Conservation (phyloP, 2,329 filamentous ascomycete species). For the Xylariaceae sp. region DNA sequence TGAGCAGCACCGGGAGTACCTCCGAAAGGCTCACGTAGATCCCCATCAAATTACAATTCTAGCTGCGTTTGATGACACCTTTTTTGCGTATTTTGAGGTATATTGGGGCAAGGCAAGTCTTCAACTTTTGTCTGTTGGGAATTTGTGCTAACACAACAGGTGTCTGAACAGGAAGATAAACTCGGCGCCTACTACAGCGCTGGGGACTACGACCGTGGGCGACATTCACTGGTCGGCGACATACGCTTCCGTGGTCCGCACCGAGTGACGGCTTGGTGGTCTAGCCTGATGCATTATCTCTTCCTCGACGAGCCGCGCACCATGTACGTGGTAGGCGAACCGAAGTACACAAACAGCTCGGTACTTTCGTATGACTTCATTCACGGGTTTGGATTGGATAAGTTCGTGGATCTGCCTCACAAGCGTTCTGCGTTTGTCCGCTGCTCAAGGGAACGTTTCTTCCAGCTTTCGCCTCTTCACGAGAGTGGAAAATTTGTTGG, state of each 20-base stretch:
- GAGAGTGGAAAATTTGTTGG: conserved; percentile 56
- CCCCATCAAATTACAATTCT: conserved; percentile 69
- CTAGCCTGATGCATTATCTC: conserved; percentile 60
- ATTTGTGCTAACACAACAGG: background rate
- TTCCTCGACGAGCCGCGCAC: conserved; percentile 62
- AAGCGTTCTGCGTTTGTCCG: conserved; percentile 68
- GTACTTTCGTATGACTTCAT: conserved; percentile 73
- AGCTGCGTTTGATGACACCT: conserved; percentile 67
- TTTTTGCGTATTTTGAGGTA: conserved; percentile 76
- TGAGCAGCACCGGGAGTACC: conserved; percentile 71
- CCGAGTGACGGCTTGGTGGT: conserved; percentile 61
- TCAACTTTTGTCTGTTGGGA: background rate
- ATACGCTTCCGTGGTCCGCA: conserved; percentile 59
- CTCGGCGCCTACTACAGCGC: conserved; percentile 56
- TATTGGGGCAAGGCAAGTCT: conserved; percentile 67
- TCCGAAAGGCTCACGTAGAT: conserved; percentile 66
- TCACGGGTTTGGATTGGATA: conserved; percentile 69
- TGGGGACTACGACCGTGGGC: conserved; percentile 56
- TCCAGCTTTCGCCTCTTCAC: conserved; percentile 61
- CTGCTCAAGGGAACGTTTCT: conserved; percentile 66
- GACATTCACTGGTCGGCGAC: conserved; percentile 58
- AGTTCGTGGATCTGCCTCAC: conserved; percentile 69
- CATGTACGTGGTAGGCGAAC: conserved; percentile 62
- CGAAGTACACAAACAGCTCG: conserved; percentile 66
- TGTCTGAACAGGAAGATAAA: conserved; percentile 46